Percentiles rank a stretch among this genome's conserved stretches.
These are phyloP conservation scores for Hansenula sp. DNA, from an alignment of 1,139 yeast species.

Conservation along the genomic window DNA sequence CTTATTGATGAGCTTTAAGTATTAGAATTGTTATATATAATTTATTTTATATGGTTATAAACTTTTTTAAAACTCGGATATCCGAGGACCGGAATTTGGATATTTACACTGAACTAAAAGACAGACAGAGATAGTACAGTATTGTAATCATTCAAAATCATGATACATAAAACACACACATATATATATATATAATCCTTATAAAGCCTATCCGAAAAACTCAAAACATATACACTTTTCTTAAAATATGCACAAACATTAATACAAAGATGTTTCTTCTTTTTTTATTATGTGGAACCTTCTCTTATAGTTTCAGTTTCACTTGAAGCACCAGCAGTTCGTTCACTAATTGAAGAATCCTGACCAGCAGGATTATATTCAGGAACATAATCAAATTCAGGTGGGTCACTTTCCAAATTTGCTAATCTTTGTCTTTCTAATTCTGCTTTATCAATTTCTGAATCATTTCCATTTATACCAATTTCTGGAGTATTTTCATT, in stretches of 20 bases:
- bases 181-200: too few species aligned
- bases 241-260: neutral
- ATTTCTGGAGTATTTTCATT: neutral
- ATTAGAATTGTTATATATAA: neutral
- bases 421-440: slow-evolving; percentile 27
- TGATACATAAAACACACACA: too few species aligned
- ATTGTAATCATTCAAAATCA: too few species aligned
- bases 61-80: neutral
- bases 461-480: slow-evolving; percentile 5
- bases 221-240: too few species aligned
- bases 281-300: neutral
- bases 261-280: too few species aligned
- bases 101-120: too few species aligned
- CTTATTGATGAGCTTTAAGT: neutral
- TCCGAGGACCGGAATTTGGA: neutral
- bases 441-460: slow-evolving; percentile 27
- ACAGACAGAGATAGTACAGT: too few species aligned
- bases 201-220: too few species aligned
- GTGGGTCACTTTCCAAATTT: slow-evolving; percentile 33
- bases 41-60: too few species aligned
- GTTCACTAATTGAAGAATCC: neutral
- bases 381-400: slow-evolving; percentile 25
- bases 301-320: neutral
- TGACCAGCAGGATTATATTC: slow-evolving; percentile 13
- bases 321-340: neutral